A percentile compares a stretch with the other conserved stretches of the same genome.
These are phyloP conservation scores for Rhexocercosporidium sp. DNA, from an alignment of 2,329 filamentous ascomycete genomes.

Conservation along the genomic window DNA sequence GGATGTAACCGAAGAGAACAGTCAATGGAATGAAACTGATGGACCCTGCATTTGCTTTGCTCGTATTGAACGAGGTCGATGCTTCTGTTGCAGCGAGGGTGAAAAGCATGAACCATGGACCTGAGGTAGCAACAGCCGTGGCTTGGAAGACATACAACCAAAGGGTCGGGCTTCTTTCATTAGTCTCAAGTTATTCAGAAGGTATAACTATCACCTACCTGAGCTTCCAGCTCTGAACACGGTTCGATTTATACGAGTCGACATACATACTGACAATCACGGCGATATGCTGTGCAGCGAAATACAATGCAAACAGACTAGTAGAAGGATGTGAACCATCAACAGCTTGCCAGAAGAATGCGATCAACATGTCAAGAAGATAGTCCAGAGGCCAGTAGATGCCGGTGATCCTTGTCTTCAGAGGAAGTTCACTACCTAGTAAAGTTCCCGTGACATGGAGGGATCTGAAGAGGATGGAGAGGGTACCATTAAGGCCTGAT, in stretches of 20 bases:
- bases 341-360: slow-evolving; percentile 5
- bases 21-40: background rate
- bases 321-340: background rate
- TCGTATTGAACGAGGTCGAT: background rate
- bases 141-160: background rate
- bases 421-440: background rate
- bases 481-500: background rate
- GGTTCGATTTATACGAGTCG: background rate
- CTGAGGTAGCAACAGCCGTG: background rate
- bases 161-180: background rate
- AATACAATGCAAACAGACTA: slow-evolving; percentile 1
- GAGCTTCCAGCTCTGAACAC: background rate
- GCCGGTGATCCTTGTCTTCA: background rate
- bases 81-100: background rate
- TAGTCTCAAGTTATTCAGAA: background rate
- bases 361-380: background rate
- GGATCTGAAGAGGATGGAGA: background rate
- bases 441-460: background rate
- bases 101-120: background rate
- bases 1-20: background rate
- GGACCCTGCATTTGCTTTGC: background rate
- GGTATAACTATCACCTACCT: background rate
- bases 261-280: background rate
- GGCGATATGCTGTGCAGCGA: background rate
- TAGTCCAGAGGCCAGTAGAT: slow-evolving; percentile 4